These are phyloP conservation scores for Suillus variegatus DNA, from an alignment of 768 basidiomycete species.

Conservation along the genomic window DNA sequence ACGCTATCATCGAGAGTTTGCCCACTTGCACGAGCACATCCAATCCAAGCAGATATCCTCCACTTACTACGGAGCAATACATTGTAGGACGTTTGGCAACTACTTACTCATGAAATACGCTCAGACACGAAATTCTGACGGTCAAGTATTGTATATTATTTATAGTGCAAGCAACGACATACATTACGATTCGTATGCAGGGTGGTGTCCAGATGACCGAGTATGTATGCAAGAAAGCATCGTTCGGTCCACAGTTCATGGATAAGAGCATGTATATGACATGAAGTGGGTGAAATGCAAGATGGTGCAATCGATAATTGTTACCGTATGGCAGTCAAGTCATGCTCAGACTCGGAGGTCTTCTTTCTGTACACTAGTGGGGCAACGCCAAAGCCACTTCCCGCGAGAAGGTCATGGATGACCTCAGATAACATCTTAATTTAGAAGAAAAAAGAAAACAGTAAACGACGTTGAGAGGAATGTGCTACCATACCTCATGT, in stretches of 20 bases:
- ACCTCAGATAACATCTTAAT: too few species aligned
- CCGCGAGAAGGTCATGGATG: too few species aligned
- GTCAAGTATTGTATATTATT: not conserved
- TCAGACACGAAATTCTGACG: not conserved
- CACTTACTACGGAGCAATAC: conserved; percentile 74
- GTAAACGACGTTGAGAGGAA: too few species aligned
- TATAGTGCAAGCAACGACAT: not conserved
- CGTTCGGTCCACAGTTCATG: conserved; percentile 19
- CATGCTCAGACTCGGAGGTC: conserved; percentile 26
- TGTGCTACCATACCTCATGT: too few species aligned
- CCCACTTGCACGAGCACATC: conserved; percentile 50
- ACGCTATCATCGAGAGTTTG: conserved; percentile 66
- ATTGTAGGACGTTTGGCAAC: conserved; percentile 69
- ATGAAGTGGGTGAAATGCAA: conserved; percentile 12
- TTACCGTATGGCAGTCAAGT: conserved; percentile 1
- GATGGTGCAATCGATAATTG: conserved; percentile 17
- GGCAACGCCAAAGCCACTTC: too few species aligned
- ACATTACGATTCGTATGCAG: not conserved
- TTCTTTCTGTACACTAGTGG: conserved; percentile 44
- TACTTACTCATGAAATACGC: conserved; percentile 48
- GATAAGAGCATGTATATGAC: conserved; percentile 18
- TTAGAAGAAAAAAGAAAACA: too few species aligned
- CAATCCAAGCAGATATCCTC: conserved; percentile 66
- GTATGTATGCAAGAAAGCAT: conserved; percentile 17
- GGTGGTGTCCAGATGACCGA: conserved; percentile 12